Evolutionary conservation across 2,329 filamentous ascomycete species (phyloP).

Genomic region (Fusarium metavorans): DNA sequence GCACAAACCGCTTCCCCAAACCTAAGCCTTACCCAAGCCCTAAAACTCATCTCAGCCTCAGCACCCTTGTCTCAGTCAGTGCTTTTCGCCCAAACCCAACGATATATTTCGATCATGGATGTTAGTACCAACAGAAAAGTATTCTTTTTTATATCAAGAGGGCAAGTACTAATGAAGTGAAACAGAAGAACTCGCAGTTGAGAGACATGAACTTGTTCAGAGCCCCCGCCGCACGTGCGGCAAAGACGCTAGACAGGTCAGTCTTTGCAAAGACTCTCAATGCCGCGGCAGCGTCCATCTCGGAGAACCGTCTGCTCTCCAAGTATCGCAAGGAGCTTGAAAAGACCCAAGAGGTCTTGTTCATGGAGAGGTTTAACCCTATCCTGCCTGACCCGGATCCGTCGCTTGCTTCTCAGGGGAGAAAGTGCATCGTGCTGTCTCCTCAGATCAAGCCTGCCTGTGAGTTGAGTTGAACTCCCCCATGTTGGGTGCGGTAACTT

Average conservation of each 20-base stretch:
- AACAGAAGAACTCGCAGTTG: slow-evolving; percentile 44
- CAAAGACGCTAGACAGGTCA: slow-evolving; percentile 83
- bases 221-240: slow-evolving; percentile 82
- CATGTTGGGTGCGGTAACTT: slow-evolving; percentile 1
- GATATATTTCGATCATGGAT: slow-evolving; percentile 47
- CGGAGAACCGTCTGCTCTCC: slow-evolving; percentile 80
- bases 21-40: slow-evolving; percentile 26
- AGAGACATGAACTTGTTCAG: slow-evolving; percentile 73
- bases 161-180: slow-evolving; percentile 5
- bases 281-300: slow-evolving; percentile 81
- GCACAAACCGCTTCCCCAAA: slow-evolving; percentile 4
- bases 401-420: slow-evolving; percentile 63
- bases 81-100: slow-evolving; percentile 30
- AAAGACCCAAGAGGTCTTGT: slow-evolving; percentile 74
- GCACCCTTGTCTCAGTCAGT: slow-evolving; percentile 42
- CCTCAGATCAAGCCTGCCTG: slow-evolving; percentile 67
- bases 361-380: slow-evolving; percentile 71
- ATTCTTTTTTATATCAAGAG: neutral
- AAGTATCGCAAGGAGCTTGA: slow-evolving; percentile 75
- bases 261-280: slow-evolving; percentile 84
- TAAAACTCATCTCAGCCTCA: slow-evolving; percentile 47
- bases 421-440: slow-evolving; percentile 71
- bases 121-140: slow-evolving; percentile 39
- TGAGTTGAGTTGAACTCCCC: slow-evolving; percentile 41
- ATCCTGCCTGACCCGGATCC: slow-evolving; percentile 73